A percentile compares a stretch with the other conserved stretches of the same genome.
These are phyloP conservation scores for Capsicum rhomboideum DNA, from an alignment of 257 asterid species.

Conservation along the genomic window DNA sequence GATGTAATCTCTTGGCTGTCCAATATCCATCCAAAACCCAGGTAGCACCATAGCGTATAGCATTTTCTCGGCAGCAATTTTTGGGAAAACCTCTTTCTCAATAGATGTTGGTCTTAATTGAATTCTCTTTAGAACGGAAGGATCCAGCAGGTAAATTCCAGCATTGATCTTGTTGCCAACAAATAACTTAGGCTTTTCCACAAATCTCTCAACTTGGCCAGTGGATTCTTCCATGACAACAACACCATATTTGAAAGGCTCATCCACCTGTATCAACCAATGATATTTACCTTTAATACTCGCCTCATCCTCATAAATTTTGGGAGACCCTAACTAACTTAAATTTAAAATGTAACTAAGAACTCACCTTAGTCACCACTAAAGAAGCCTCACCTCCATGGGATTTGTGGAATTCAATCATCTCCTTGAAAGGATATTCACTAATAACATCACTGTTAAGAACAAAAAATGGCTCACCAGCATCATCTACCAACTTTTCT, in stretches of 20 bases:
- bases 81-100: conserved; percentile 68
- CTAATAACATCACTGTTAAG: conserved; percentile 95
- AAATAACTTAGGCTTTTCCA: conserved; percentile 68
- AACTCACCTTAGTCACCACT: conserved; percentile 68
- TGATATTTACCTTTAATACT: not conserved
- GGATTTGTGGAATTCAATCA: conserved; percentile 85
- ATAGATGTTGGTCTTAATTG: conserved; percentile 70
- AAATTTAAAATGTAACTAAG: not conserved
- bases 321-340: not conserved
- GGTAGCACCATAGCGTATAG: conserved; percentile 64
- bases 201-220: conserved; percentile 65
- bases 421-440: conserved; percentile 78
- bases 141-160: conserved; percentile 58
- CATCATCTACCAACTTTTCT: conserved; percentile 67
- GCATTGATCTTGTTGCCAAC: conserved; percentile 83
- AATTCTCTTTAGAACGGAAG: conserved; percentile 53
- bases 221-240: conserved; percentile 59
- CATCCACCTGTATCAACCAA: conserved; percentile 49
- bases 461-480: conserved; percentile 93
- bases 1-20: conserved; percentile 73
- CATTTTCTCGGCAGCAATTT: conserved; percentile 42
- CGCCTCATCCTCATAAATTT: not conserved
- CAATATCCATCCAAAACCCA: conserved; percentile 83
- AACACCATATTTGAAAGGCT: conserved; percentile 71
- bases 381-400: conserved; percentile 99